Evolutionary conservation across 2,329 filamentous ascomycete genomes (phyloP).

Genomic region (Myriosclerotinia duriaeana): DNA sequence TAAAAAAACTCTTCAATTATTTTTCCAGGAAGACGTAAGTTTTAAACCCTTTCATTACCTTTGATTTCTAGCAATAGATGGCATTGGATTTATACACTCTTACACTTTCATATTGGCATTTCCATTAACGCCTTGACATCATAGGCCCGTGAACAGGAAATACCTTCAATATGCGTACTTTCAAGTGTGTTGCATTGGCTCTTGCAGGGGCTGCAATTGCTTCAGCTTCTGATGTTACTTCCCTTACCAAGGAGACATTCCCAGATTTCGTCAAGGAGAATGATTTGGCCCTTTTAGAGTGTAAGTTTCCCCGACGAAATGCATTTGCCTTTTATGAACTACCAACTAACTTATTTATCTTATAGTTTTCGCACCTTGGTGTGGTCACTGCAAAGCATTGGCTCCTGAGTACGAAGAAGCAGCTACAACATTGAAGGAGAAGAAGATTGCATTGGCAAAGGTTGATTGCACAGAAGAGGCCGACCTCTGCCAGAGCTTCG

Average conservation of each 20-base stretch:
- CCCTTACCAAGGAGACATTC: conserved; percentile 81
- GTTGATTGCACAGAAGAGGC: conserved; percentile 93
- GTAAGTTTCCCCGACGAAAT: conserved; percentile 52
- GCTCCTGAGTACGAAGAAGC: conserved; percentile 89
- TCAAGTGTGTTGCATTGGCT: conserved; percentile 39
- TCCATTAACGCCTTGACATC: conserved; percentile 26
- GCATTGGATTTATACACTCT: not conserved
- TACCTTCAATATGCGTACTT: conserved; percentile 38
- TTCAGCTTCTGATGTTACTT: conserved; percentile 72
- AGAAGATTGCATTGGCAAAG: conserved; percentile 82
- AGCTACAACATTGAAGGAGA: conserved; percentile 80
- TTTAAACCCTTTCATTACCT: conserved; percentile 15
- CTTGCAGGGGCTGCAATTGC: conserved; percentile 51
- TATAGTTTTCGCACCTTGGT: conserved; percentile 73
- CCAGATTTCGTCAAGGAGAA: conserved; percentile 81
- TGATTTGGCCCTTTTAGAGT: conserved; percentile 90
- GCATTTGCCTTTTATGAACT: conserved; percentile 16
- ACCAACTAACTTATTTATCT: conserved; percentile 29
- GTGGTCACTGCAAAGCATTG: conserved; percentile 95
- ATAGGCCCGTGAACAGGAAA: conserved; percentile 22
- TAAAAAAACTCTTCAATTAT: conserved; percentile 2
- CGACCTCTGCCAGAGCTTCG: conserved; percentile 84
- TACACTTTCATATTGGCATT: not conserved
- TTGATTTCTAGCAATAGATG: too few species aligned
- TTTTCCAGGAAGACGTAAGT: conserved; percentile 25